Evolutionary conservation across 345 rosid species (phyloP), one percentile per base, ranked within the genome.

Genomic region (Viola odorata): DNA sequence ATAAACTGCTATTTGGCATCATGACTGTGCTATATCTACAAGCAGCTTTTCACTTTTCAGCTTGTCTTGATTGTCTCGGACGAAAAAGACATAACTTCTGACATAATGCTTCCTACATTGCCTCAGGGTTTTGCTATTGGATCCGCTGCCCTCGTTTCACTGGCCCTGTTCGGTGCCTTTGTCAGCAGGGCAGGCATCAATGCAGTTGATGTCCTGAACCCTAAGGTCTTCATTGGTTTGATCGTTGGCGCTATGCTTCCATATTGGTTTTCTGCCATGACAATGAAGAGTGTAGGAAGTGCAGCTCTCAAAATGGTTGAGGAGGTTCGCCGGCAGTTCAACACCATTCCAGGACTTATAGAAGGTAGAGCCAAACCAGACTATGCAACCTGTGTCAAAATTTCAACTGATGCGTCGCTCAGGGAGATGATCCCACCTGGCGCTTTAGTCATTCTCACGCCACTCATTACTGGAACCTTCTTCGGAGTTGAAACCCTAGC

Each of bases 221-320:
- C 94, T 4, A 86, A 84, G 77, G 89, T 79, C 53, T 84, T 86
- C 75, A 77, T 84, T 0, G 89, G 87, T 23, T 73, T 84, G 50
- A 57, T 84, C 7, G 83, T 82, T 3, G 92, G 89, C 14, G 94
- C 94, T 23, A 84, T 84, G 92, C 94, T 86, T 48, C 94, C 85
- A 0, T 86, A 74, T 80, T 78, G 92, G 89, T 84, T 84, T 66
- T 86, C 89, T 0, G 82, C 92, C 67, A 77, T 77, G 89, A 82
- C 89, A 62, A 84, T 86, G 94, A 86, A 86, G 76, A 84, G 89
- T 12, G 89, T 86, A 3, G 94, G 94, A 55, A 86, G 77, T 57
- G 79, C 83, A 38, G 89, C 87, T 12, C 80, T 86, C 40, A 84
- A 86, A 66, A 86, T 86, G 94, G 87, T 86, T 0, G 88, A 86